phyloP scores from a whole-genome alignment of 2,329 filamentous ascomycete species.

The Phaeosphaeriaceae sp. region DNA sequence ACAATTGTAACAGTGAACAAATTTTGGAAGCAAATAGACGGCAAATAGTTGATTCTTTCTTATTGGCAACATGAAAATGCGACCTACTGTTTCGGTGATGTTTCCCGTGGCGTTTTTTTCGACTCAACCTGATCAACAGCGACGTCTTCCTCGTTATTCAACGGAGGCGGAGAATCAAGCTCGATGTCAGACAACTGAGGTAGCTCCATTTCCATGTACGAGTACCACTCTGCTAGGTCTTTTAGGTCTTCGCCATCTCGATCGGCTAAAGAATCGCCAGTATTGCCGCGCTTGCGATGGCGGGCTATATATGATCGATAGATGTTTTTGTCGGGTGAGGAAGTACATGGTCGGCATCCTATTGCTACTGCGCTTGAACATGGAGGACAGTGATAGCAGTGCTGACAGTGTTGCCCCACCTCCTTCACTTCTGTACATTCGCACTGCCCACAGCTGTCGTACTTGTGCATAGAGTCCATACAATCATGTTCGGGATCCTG shows the following conservation, averaged over 20 bases:
- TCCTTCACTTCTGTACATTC: conserved; percentile 1
- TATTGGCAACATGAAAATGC: not conserved
- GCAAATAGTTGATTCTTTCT: not conserved
- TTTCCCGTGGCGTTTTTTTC: not conserved
- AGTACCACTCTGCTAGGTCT: not conserved
- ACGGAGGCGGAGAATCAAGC: not conserved
- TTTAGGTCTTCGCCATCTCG: not conserved
- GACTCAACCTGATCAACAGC: not conserved
- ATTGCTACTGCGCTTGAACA: conserved; percentile 2
- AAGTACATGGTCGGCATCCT: conserved; percentile 2
- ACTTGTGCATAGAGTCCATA: not conserved
- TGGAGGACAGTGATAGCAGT: conserved; percentile 3
- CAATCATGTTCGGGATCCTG: conserved; percentile 1
- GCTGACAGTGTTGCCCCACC: not conserved
- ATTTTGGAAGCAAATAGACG: not conserved
- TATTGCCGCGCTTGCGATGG: not conserved
- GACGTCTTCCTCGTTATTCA: not conserved
- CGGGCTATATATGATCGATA: not conserved
- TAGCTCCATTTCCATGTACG: not conserved
- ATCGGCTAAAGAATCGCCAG: not conserved
- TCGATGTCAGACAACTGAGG: not conserved
- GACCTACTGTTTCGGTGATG: not conserved
- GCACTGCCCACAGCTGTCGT: not conserved
- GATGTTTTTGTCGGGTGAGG: not conserved
- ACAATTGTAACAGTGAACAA: not conserved